Conservation (phyloP, 2,329 filamentous ascomycete genomes). For the Neopestalotiopsis sp. region DNA sequence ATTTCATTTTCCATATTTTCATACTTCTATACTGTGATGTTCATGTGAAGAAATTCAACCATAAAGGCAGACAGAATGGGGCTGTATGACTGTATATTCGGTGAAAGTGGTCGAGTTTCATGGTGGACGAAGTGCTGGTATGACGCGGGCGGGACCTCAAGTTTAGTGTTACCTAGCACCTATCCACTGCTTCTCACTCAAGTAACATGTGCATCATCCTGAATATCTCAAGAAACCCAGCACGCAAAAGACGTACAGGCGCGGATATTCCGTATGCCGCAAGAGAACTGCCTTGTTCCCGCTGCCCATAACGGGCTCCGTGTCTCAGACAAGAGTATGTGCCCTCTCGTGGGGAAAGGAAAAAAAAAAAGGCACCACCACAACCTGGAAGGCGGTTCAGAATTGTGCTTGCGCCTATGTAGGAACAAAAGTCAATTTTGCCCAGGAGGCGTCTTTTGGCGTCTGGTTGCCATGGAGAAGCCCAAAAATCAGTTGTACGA, state of each 20-base stretch:
- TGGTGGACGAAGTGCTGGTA: no score
- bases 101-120: no score
- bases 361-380: neutral
- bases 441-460: neutral
- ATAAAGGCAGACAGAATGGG: no score
- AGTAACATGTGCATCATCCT: neutral
- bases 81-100: no score
- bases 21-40: neutral
- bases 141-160: no score
- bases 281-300: neutral
- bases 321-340: slow-evolving; percentile 4
- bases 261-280: neutral
- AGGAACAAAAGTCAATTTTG: slow-evolving; percentile 1
- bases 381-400: neutral
- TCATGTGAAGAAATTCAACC: no score
- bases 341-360: neutral
- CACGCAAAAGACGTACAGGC: neutral
- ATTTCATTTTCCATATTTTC: neutral
- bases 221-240: neutral
- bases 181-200: neutral
- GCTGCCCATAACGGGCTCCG: neutral
- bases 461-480: slow-evolving; percentile 6
- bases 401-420: neutral
- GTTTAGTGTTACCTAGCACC: no score
- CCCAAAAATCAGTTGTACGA: neutral